Evolutionary conservation across 2,329 filamentous ascomycete species (phyloP).

Genomic region (Fusarium sacchari): DNA sequence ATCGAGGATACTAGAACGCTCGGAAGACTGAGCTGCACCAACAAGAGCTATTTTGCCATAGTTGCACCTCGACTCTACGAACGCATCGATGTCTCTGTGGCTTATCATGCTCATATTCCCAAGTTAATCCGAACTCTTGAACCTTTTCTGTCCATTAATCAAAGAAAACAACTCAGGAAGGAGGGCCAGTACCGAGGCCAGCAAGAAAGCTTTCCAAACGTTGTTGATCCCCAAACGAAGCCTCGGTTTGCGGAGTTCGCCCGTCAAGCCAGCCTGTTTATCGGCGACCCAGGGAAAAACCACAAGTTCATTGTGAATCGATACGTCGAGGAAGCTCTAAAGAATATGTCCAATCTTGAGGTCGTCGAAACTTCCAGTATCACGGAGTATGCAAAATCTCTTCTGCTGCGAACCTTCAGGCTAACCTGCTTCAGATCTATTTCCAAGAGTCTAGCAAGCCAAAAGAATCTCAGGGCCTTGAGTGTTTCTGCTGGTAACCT

Average conservation of each 20-base stretch:
- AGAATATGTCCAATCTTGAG: conserved; percentile 25
- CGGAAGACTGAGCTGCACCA: conserved; percentile 20
- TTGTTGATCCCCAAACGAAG: neutral
- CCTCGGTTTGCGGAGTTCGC: conserved; percentile 15
- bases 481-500: neutral
- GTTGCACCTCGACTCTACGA: conserved; percentile 26
- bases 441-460: conserved; percentile 7
- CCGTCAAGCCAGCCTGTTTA: conserved; percentile 12
- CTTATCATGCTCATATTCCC: conserved; percentile 24
- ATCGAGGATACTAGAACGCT: conserved; percentile 3
- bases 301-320: conserved; percentile 21
- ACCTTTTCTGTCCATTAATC: conserved; percentile 19
- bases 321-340: conserved; percentile 33
- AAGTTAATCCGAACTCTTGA: conserved; percentile 34
- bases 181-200: conserved; percentile 31
- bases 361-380: conserved; percentile 11
- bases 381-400: conserved; percentile 12
- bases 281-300: conserved; percentile 7
- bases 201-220: conserved; percentile 17
- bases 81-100: conserved; percentile 6
- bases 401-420: fast-evolving
- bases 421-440: conserved; percentile 21
- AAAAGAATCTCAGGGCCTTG: conserved; percentile 25
- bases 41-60: conserved; percentile 26
- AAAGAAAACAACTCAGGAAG: conserved; percentile 30